A percentile compares a stretch with the other conserved stretches of the same genome.
phyloP scores from a whole-genome alignment of 2,329 filamentous ascomycete genomes.

The Penicillium brasilianum region DNA sequence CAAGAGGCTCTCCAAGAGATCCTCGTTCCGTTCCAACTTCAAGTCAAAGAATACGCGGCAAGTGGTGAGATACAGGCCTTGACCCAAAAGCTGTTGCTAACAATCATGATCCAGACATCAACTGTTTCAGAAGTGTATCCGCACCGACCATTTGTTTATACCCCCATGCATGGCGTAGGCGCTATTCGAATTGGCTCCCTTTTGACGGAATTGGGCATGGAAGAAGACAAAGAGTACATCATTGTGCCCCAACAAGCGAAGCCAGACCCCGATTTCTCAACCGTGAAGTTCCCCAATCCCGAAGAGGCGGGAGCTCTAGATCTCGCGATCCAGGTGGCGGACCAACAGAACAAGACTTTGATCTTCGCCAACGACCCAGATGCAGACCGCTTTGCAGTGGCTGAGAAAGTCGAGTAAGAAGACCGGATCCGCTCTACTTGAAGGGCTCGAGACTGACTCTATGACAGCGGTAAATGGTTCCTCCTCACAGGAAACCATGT shows the following conservation, averaged over 20 bases:
- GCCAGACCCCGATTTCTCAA: constrained; percentile 68
- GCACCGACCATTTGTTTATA: constrained; percentile 48
- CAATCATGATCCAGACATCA: constrained; percentile 35
- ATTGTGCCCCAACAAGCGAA: constrained; percentile 54
- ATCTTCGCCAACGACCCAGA: constrained; percentile 69
- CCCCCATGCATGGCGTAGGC: constrained; percentile 49
- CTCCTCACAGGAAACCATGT: constrained; percentile 70
- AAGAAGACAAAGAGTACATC: constrained; percentile 33
- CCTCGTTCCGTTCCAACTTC: constrained; percentile 36
- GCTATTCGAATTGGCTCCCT: constrained; percentile 40
- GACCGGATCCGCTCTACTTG: background rate
- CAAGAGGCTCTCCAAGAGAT: constrained; percentile 36
- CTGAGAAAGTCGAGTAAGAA: constrained; percentile 58
- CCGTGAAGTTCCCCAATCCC: constrained; percentile 68
- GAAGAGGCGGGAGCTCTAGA: constrained; percentile 68
- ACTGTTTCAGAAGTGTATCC: constrained; percentile 36
- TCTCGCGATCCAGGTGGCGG: constrained; percentile 62
- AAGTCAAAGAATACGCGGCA: constrained; percentile 42
- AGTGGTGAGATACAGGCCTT: constrained; percentile 8
- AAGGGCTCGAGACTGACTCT: background rate
- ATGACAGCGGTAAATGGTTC: constrained; percentile 57
- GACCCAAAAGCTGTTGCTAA: constrained; percentile 16
- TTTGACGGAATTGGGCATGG: constrained; percentile 41
- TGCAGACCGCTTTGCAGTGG: constrained; percentile 67
- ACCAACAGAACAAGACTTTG: constrained; percentile 54